A percentile compares a stretch with the other conserved stretches of the same genome.
Conservation (phyloP, 331 rosid genomes). For the Quercus tomentella region DNA sequence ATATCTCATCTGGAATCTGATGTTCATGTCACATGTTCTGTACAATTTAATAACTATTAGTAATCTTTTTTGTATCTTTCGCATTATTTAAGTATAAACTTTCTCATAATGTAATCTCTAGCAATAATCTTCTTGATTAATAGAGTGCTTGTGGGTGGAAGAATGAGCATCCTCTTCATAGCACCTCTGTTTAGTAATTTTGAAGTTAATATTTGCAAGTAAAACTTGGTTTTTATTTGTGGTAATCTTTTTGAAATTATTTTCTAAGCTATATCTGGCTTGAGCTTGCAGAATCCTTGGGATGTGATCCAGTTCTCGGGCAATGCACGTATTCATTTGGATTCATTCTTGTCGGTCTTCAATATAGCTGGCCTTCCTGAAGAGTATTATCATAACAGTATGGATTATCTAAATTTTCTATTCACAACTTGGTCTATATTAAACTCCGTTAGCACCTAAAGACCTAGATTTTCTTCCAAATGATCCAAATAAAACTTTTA, state of each 20-base stretch:
- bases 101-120: neutral
- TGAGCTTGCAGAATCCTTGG: conserved; percentile 87
- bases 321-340: conserved; percentile 77
- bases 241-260: conserved; percentile 4
- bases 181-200: neutral
- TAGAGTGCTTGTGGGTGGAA: neutral
- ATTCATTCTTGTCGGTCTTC: conserved; percentile 87
- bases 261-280: neutral
- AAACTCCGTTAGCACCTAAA: neutral
- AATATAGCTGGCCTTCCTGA: conserved; percentile 91
- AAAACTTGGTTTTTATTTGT: conserved; percentile 6
- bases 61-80: neutral
- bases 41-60: neutral
- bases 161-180: neutral
- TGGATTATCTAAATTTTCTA: conserved; percentile 18
- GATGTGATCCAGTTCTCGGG: conserved; percentile 77
- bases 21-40: neutral
- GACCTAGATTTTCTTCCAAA: conserved; percentile 9
- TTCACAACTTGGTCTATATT: neutral
- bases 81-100: neutral
- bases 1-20: neutral
- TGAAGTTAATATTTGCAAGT: neutral
- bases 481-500: conserved; percentile 11
- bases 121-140: neutral
- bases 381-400: conserved; percentile 85